Conservation (phyloP, 2,329 filamentous ascomycete species). For the Geosmithia morbida region DNA sequence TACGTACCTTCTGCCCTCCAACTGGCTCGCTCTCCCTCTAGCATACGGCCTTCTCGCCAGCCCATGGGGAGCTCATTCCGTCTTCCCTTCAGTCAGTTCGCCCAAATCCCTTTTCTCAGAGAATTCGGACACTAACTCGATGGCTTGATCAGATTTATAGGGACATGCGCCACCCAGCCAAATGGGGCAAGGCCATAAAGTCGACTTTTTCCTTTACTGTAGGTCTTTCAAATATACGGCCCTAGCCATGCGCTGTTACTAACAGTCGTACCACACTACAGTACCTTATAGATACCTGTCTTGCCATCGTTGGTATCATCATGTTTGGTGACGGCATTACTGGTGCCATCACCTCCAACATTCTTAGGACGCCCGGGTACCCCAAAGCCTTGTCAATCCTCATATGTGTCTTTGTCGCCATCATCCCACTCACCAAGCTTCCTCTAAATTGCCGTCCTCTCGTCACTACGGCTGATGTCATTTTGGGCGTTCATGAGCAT, state of each 20-base stretch:
- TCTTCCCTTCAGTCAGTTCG: constrained; percentile 59
- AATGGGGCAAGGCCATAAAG: constrained; percentile 61
- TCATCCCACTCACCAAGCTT: constrained; percentile 93
- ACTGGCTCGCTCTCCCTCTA: constrained; percentile 77
- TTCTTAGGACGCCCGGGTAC: constrained; percentile 62
- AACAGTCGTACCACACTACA: constrained; percentile 12
- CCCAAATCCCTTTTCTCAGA: background rate
- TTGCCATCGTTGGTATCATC: constrained; percentile 71
- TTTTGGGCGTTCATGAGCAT: constrained; percentile 54
- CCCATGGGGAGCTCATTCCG: constrained; percentile 47
- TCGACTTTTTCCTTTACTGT: constrained; percentile 77
- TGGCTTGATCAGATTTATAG: constrained; percentile 30
- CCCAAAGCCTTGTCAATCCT: constrained; percentile 59
- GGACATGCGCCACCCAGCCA: constrained; percentile 61
- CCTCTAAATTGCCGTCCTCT: constrained; percentile 82
- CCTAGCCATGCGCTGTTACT: background rate
- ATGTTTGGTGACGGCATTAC: constrained; percentile 90
- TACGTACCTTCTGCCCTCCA: constrained; percentile 70
- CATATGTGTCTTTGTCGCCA: constrained; percentile 75
- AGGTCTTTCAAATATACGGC: constrained; percentile 14
- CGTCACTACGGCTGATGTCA: constrained; percentile 68
- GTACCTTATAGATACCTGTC: constrained; percentile 67
- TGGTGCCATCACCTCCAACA: constrained; percentile 84
- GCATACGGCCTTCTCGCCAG: constrained; percentile 85
- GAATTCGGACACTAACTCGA: background rate